Conservation (phyloP, 352 stramenopile species). For the Plasmopara viticola region DNA sequence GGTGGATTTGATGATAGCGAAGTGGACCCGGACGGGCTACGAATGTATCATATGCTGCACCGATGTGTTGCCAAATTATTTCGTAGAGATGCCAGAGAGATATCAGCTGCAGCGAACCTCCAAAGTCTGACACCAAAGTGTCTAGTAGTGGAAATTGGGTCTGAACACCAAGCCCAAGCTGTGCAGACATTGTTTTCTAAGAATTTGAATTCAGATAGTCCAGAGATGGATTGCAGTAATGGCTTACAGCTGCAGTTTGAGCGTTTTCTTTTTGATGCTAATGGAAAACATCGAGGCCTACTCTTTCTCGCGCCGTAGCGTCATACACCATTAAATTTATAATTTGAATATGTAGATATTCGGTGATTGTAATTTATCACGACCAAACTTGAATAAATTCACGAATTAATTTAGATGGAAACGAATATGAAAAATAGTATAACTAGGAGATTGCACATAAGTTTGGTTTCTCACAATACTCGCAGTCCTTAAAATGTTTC, state of each 20-base stretch:
- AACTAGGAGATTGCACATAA: too few relatives aligned
- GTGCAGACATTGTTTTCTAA: conserved; percentile 37
- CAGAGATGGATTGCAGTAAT: not conserved
- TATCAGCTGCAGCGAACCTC: not conserved
- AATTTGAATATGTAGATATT: too few relatives aligned
- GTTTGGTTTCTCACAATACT: not conserved
- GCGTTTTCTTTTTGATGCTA: conserved; percentile 35
- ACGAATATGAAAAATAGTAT: too few relatives aligned
- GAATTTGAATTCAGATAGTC: not conserved
- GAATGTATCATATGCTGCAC: conserved; percentile 45
- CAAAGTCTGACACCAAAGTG: conserved; percentile 1
- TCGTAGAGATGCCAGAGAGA: not conserved
- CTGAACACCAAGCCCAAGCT: conserved; percentile 37
- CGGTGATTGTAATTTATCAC: too few relatives aligned
- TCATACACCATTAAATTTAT: too few relatives aligned
- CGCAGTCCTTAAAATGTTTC: not conserved
- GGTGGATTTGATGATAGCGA: conserved; percentile 16
- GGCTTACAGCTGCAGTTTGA: conserved; percentile 19
- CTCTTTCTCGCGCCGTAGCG: conserved; percentile 21
- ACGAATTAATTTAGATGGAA: too few relatives aligned
- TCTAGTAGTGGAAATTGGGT: conserved; percentile 58
- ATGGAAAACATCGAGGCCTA: conserved; percentile 30
- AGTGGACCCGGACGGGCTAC: conserved; percentile 30
- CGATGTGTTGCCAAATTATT: conserved; percentile 34
- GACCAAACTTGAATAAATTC: too few relatives aligned